Conservation (phyloP, 1,139 yeast species). For the Hemisphaericaspora xylanilytica region DNA sequence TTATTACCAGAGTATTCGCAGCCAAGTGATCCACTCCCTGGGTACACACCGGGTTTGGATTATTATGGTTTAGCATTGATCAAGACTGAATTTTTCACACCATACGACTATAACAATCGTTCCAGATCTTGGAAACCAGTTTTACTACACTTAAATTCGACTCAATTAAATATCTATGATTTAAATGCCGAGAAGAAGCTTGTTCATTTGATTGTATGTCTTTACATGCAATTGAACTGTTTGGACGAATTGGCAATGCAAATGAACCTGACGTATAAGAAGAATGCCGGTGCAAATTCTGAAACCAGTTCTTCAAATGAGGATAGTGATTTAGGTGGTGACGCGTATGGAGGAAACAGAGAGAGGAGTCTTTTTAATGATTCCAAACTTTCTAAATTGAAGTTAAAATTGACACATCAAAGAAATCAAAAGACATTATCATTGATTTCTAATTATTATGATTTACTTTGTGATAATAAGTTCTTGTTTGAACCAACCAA, state of each 20-base stretch:
- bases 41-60: conserved; percentile 32
- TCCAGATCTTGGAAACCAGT: conserved; percentile 47
- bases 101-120: conserved; percentile 31
- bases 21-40: conserved; percentile 30
- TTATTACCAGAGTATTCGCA: conserved; percentile 20
- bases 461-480: conserved; percentile 26
- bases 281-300: conserved; percentile 10
- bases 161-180: conserved; percentile 49
- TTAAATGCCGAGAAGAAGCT: conserved; percentile 26
- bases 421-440: conserved; percentile 18
- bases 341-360: conserved; percentile 26
- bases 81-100: conserved; percentile 39
- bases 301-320: conserved; percentile 9
- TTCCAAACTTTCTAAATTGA: conserved; percentile 14
- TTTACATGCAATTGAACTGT: conserved; percentile 31
- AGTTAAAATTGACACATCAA: conserved; percentile 12
- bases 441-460: conserved; percentile 20
- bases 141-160: conserved; percentile 54
- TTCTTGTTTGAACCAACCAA: conserved; percentile 39
- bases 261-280: conserved; percentile 16
- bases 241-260: conserved; percentile 16
- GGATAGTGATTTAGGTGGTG: conserved; percentile 19
- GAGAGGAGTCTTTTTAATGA: conserved; percentile 8
- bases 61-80: conserved; percentile 34
- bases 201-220: conserved; percentile 26